These are phyloP conservation scores for Centrapalus pauciflorus DNA, from an alignment of 129 eudicot species.

Conservation along the genomic window DNA sequence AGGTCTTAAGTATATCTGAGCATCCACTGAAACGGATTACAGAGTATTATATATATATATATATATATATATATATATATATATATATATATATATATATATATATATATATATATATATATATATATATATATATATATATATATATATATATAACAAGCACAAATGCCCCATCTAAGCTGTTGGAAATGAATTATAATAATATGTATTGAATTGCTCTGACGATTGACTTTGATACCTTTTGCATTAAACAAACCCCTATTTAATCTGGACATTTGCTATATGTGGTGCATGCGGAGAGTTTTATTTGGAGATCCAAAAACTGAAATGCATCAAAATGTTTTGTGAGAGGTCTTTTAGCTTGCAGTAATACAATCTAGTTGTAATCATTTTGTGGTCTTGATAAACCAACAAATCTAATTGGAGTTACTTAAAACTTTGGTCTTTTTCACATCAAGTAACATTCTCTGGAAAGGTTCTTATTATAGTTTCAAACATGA, in stretches of 20 bases:
- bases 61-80: no score
- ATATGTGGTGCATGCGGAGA: no score
- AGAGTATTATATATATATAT: no score
- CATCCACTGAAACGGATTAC: not conserved
- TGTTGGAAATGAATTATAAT: not conserved
- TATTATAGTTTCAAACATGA: not conserved
- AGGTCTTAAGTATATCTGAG: not conserved
- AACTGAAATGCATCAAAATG: no score
- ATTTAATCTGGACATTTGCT: not conserved
- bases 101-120: no score
- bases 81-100: no score
- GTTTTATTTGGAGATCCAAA: no score
- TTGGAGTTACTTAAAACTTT: conserved; percentile 7
- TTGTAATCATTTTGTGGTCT: no score
- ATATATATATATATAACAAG: not conserved
- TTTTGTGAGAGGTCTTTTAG: no score
- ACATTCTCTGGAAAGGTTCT: not conserved
- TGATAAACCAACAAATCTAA: not conserved
- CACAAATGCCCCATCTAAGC: not conserved
- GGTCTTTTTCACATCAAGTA: not conserved
- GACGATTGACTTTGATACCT: not conserved
- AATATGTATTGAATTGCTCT: not conserved
- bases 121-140: no score
- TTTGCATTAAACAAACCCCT: conserved; percentile 2
- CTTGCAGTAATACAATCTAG: no score